These are phyloP conservation scores for Backusella tuberculispora DNA, from an alignment of 192 early-diverging fungal species.

Conservation along the genomic window DNA sequence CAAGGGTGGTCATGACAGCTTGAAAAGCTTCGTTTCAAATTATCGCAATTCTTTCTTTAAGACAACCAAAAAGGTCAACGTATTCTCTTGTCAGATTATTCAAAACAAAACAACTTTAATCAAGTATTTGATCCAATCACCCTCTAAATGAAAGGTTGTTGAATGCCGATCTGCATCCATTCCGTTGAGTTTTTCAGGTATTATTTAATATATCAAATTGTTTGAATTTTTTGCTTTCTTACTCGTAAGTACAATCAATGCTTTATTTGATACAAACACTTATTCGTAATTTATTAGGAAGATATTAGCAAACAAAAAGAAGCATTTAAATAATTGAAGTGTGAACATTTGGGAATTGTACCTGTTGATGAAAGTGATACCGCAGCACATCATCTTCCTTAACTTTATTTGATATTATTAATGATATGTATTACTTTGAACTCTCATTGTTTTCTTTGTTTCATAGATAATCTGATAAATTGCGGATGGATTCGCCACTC, in stretches of 20 bases:
- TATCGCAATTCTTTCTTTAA: background rate
- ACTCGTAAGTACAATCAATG: background rate
- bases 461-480: too few relatives aligned
- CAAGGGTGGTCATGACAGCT: conserved; percentile 7
- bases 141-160: too few relatives aligned
- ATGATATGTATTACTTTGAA: background rate
- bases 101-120: too few relatives aligned
- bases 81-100: background rate
- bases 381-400: background rate
- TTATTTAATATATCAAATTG: too few relatives aligned
- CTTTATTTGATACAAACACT: background rate
- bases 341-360: conserved; percentile 9
- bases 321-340: background rate
- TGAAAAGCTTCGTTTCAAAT: conserved; percentile 4
- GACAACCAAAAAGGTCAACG: background rate
- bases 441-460: too few relatives aligned
- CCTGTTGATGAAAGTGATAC: conserved; percentile 14
- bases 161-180: too few relatives aligned
- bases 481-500: too few relatives aligned
- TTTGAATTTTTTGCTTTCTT: too few relatives aligned
- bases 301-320: conserved; percentile 15
- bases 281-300: conserved; percentile 9
- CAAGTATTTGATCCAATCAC: too few relatives aligned
- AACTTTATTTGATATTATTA: background rate
- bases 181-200: too few relatives aligned